Percentiles rank a stretch among this genome's conserved stretches.
These are phyloP conservation scores for Saussurea involucrata DNA, from an alignment of 129 eudicot species.

Conservation along the genomic window DNA sequence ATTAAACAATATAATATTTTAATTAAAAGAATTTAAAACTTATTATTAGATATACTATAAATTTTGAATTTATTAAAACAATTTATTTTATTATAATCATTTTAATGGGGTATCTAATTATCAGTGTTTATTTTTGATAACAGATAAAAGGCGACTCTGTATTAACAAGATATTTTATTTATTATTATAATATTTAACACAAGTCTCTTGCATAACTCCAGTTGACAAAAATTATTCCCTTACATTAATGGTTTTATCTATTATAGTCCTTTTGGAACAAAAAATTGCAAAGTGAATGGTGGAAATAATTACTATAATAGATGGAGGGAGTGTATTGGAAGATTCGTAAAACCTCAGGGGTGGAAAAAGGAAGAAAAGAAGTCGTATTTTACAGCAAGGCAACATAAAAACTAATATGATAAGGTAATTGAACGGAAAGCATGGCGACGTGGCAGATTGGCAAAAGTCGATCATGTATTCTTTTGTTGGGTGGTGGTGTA, in stretches of 20 bases:
- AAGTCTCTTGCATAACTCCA: no score
- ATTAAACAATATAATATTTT: no score
- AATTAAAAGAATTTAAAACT: no score
- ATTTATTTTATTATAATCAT: not conserved
- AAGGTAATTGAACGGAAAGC: not conserved
- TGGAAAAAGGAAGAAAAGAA: not conserved
- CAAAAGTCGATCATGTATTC: slow-evolving; percentile 4
- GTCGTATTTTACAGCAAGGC: not conserved
- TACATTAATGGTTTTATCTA: no score
- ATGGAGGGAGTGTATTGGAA: not conserved
- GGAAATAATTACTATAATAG: not conserved
- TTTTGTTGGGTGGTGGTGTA: slow-evolving; percentile 17
- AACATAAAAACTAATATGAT: slow-evolving; percentile 6
- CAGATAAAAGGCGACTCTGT: not conserved
- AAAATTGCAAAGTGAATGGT: not conserved
- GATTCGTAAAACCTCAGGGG: not conserved
- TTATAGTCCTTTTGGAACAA: not conserved
- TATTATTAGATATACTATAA: no score
- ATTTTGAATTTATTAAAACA: no score
- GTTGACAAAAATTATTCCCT: no score
- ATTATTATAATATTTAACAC: not conserved
- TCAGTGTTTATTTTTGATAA: not conserved
- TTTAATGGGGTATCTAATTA: not conserved
- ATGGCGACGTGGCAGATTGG: not conserved
- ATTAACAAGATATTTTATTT: not conserved